These are phyloP conservation scores for Aspergillus cejpii DNA, from an alignment of 2,329 filamentous ascomycete species.

Conservation along the genomic window DNA sequence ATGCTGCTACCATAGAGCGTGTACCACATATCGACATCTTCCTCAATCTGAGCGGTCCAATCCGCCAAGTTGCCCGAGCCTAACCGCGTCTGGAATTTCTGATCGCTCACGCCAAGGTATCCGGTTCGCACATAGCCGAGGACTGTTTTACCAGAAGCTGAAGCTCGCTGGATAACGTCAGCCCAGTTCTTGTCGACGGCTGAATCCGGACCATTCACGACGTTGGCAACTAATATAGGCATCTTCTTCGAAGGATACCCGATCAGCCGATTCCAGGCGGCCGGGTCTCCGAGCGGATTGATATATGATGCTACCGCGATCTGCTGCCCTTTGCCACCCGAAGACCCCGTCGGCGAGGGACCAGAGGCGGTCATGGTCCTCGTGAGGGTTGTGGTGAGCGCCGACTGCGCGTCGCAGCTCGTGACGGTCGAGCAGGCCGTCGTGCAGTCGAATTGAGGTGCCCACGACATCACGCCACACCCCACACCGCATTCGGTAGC, in stretches of 20 bases:
- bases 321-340: slow-evolving; percentile 10
- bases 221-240: slow-evolving; percentile 14
- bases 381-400: slow-evolving; percentile 1
- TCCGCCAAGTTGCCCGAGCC: slow-evolving; percentile 12
- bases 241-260: slow-evolving; percentile 11
- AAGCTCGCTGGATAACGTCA: slow-evolving; percentile 9
- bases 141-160: slow-evolving; percentile 10
- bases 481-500: slow-evolving; percentile 1
- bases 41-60: slow-evolving; percentile 15
- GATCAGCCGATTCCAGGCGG: slow-evolving; percentile 14
- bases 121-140: slow-evolving; percentile 18
- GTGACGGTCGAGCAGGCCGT: slow-evolving; percentile 4
- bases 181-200: slow-evolving; percentile 10
- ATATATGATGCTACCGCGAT: slow-evolving; percentile 19
- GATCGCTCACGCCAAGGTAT: slow-evolving; percentile 14
- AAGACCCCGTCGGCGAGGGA: background rate
- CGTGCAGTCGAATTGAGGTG: slow-evolving; percentile 2
- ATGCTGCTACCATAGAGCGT: slow-evolving; percentile 19
- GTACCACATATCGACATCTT: slow-evolving; percentile 18
- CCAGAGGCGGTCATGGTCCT: background rate
- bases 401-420: background rate
- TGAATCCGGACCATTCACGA: slow-evolving; percentile 14
- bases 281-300: slow-evolving; percentile 14
- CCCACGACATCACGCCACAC: background rate
- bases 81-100: slow-evolving; percentile 13